Conservation (phyloP, 768 basidiomycete species). For the Lyophyllum atratum region DNA sequence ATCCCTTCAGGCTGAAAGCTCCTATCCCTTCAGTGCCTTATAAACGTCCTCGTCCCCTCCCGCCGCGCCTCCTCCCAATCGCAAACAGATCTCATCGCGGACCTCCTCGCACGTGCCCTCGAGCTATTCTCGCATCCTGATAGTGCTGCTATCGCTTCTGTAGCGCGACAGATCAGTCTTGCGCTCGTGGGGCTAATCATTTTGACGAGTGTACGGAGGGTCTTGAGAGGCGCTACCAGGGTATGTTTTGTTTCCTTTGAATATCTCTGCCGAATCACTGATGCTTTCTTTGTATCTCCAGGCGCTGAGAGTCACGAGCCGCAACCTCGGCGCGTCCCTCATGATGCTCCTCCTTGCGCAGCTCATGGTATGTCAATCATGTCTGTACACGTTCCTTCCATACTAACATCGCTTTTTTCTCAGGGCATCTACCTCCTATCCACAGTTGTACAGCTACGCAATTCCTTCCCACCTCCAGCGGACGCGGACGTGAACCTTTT, state of each 20-base stretch:
- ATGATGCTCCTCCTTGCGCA: slow-evolving; percentile 80
- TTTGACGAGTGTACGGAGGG: slow-evolving; percentile 67
- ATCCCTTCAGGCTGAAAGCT: neutral
- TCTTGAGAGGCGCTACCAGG: slow-evolving; percentile 67
- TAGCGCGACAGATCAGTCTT: slow-evolving; percentile 59
- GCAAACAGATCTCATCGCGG: slow-evolving; percentile 29
- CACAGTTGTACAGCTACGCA: slow-evolving; percentile 80
- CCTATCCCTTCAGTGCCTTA: slow-evolving; percentile 38
- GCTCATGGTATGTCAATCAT: slow-evolving; percentile 62
- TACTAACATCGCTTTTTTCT: neutral
- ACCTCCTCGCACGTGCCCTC: slow-evolving; percentile 41
- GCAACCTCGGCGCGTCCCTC: slow-evolving; percentile 70
- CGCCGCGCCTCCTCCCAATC: slow-evolving; percentile 29
- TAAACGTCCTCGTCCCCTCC: slow-evolving; percentile 49
- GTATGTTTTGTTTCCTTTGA: slow-evolving; percentile 31
- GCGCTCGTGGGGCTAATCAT: slow-evolving; percentile 78
- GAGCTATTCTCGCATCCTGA: slow-evolving; percentile 26
- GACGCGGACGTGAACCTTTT: slow-evolving; percentile 52
- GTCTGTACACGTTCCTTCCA: neutral
- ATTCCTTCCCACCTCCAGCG: slow-evolving; percentile 72
- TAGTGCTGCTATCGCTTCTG: slow-evolving; percentile 36
- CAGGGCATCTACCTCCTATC: slow-evolving; percentile 85
- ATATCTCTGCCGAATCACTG: neutral
- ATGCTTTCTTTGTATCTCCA: slow-evolving; percentile 19
- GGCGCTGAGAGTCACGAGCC: slow-evolving; percentile 65